phyloP scores from a whole-genome alignment of 176 grass and related monocot genomes.

The Cocos nucifera region DNA sequence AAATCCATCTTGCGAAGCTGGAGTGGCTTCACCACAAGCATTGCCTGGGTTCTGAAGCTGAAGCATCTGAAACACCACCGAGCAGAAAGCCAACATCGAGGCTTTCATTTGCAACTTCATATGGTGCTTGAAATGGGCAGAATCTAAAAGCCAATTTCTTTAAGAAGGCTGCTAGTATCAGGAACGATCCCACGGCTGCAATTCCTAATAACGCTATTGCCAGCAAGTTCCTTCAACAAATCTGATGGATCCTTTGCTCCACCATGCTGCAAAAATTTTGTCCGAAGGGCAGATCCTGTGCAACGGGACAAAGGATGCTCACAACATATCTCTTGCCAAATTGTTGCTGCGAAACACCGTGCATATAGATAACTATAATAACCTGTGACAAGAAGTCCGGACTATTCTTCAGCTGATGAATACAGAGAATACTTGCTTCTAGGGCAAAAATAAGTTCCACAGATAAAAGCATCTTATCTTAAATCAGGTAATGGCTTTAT shows the following conservation, averaged over 20 bases:
- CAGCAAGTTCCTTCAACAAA: slow-evolving; percentile 62
- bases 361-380: slow-evolving; percentile 97
- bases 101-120: not conserved
- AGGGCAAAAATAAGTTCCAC: no score
- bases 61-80: no score
- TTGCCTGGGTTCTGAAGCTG: no score
- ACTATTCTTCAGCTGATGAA: not conserved
- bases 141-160: slow-evolving; percentile 40
- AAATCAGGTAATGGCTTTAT: not conserved
- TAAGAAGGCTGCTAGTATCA: slow-evolving; percentile 45
- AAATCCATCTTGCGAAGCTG: no score
- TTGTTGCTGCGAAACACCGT: slow-evolving; percentile 78
- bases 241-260: slow-evolving; percentile 61
- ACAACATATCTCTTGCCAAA: slow-evolving; percentile 77
- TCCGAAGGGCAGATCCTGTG: slow-evolving; percentile 44
- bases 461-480: no score
- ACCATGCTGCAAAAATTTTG: slow-evolving; percentile 53
- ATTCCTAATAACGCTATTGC: slow-evolving; percentile 50
- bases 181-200: slow-evolving; percentile 55
- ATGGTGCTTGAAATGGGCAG: slow-evolving; percentile 13
- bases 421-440: no score
- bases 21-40: no score
- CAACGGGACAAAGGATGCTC: slow-evolving; percentile 58
- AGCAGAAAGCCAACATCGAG: not conserved
- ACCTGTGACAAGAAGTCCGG: slow-evolving; percentile 28